phyloP scores from a whole-genome alignment of 768 basidiomycete species.

The Filobasidium wieringae region DNA sequence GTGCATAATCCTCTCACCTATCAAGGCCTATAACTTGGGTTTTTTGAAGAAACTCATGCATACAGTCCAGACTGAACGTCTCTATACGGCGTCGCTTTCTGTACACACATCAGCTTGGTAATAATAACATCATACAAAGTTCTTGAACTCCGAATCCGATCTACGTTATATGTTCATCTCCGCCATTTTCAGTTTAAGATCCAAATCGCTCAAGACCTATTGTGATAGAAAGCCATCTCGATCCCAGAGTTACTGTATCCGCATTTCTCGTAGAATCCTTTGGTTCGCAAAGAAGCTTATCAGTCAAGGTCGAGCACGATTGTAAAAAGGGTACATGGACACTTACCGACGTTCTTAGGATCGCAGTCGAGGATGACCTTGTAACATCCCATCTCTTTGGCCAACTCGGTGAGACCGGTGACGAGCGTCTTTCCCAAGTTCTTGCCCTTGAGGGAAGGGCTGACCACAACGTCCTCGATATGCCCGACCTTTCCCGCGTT shows the following conservation, averaged over 20 bases:
- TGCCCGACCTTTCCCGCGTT: conserved; percentile 79
- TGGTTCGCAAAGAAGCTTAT: background rate
- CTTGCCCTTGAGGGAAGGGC: conserved; percentile 75
- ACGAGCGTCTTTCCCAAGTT: conserved; percentile 82
- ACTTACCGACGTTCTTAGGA: conserved; percentile 79
- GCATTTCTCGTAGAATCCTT: conserved; percentile 96
- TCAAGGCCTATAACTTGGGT: too few species aligned
- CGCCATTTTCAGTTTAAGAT: too few species aligned
- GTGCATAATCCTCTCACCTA: too few species aligned
- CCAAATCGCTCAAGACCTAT: too few species aligned
- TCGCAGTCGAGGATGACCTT: conserved; percentile 97
- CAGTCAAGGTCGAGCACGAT: background rate
- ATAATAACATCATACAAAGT: too few species aligned
- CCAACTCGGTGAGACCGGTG: conserved; percentile 69
- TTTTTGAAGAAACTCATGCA: too few species aligned
- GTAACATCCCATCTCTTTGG: conserved; percentile 65
- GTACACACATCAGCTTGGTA: too few species aligned
- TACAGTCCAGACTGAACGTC: too few species aligned
- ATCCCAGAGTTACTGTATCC: conserved; percentile 75
- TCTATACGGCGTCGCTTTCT: too few species aligned
- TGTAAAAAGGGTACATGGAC: too few species aligned
- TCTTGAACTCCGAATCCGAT: too few species aligned
- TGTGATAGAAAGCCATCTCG: conserved; percentile 64
- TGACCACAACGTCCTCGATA: conserved; percentile 95
- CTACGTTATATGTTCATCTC: too few species aligned